Conservation (phyloP, 306 rosid genomes). For the Corylus avellana region DNA sequence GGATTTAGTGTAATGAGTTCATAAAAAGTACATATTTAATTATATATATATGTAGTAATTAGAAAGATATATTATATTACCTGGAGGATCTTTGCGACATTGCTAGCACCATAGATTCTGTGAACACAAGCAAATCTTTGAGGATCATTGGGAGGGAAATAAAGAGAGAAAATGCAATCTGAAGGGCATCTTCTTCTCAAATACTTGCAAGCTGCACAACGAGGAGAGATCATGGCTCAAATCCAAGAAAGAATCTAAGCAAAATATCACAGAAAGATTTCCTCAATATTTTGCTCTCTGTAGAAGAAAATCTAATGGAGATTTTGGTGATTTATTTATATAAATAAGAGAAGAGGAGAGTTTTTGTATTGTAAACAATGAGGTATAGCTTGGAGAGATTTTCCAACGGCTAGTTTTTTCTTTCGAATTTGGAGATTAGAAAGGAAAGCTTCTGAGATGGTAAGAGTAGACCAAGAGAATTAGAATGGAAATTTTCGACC, state of each 20-base stretch:
- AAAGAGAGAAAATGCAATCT: slow-evolving; percentile 72
- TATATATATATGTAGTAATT: no score
- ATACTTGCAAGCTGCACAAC: slow-evolving; percentile 81
- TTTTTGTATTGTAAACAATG: slow-evolving; percentile 20
- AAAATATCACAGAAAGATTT: slow-evolving; percentile 33
- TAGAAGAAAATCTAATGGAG: slow-evolving; percentile 35
- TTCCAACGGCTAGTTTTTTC: slow-evolving; percentile 43
- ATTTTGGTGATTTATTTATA: slow-evolving; percentile 7
- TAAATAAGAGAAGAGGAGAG: not conserved
- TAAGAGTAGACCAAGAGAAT: slow-evolving; percentile 14
- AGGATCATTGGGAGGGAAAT: slow-evolving; percentile 70
- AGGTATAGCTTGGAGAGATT: not conserved
- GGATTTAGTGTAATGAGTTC: not conserved
- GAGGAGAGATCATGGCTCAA: slow-evolving; percentile 28
- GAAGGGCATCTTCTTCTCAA: slow-evolving; percentile 69
- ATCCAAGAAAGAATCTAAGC: slow-evolving; percentile 23
- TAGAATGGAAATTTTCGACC: not conserved
- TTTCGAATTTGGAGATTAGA: not conserved
- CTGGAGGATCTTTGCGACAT: slow-evolving; percentile 76
- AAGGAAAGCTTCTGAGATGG: slow-evolving; percentile 29
- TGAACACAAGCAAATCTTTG: slow-evolving; percentile 75
- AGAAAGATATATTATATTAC: slow-evolving; percentile 24
- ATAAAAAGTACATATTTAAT: not conserved
- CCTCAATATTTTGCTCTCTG: slow-evolving; percentile 18
- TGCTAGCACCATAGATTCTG: slow-evolving; percentile 69